phyloP scores from a whole-genome alignment of 2,329 filamentous ascomycete species.

The Diaporthe vaccinii region DNA sequence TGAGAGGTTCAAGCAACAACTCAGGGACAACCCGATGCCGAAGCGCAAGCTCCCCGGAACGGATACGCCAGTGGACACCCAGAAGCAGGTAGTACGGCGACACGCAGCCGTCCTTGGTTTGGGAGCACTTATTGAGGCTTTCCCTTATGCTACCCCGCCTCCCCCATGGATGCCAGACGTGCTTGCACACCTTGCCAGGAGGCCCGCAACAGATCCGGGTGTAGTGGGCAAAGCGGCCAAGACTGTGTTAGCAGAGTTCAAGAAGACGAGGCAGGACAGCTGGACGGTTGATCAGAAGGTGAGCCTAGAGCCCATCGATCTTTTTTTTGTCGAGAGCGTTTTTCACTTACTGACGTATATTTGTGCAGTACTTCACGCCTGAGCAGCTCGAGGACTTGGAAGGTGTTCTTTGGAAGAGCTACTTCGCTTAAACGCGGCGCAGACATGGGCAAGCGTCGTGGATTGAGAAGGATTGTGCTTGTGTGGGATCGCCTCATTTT shows the following conservation, averaged over 20 bases:
- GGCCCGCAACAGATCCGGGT: conserved; percentile 89
- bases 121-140: conserved; percentile 92
- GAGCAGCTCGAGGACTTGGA: conserved; percentile 96
- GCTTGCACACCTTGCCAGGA: conserved; percentile 84
- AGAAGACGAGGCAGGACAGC: conserved; percentile 99
- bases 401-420: conserved; percentile 99
- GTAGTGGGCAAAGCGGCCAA: conserved; percentile 97
- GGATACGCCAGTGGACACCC: conserved; percentile 78
- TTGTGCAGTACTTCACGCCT: conserved; percentile 79
- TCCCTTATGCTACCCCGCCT: conserved; percentile 94
- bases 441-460: too few relatives aligned
- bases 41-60: conserved; percentile 76
- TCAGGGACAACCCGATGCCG: conserved; percentile 89
- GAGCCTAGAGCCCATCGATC: conserved; percentile 50
- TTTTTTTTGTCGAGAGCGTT: too few relatives aligned
- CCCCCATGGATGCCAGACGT: conserved; percentile 95
- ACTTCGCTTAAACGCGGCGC: conserved; percentile 80
- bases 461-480: background rate
- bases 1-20: conserved; percentile 80
- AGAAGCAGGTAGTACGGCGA: conserved; percentile 82
- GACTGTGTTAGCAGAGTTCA: conserved; percentile 94
- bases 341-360: conserved; percentile 46
- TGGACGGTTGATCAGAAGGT: conserved; percentile 99
- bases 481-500: background rate
- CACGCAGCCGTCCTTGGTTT: conserved; percentile 94